Conservation (phyloP, 139 green algal species). For the Closterium sp. region DNA sequence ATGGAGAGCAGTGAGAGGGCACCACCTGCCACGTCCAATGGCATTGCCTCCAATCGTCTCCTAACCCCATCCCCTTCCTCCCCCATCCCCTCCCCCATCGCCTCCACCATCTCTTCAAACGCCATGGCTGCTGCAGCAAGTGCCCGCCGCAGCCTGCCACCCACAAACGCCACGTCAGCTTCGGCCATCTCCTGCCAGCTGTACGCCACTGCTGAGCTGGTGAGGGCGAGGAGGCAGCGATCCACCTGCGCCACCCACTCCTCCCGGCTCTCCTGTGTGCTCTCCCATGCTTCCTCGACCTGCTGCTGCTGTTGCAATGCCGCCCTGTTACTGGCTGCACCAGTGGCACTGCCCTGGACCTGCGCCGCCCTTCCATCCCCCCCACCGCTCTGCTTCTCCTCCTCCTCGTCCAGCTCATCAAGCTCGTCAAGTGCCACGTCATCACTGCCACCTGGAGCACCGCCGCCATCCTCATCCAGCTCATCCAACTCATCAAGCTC, state of each 20-base stretch:
- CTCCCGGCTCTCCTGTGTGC: neutral
- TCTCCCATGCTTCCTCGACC: too few relatives aligned
- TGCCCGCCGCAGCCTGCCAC: constrained; percentile 8
- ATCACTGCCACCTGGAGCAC: too few relatives aligned
- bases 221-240: neutral
- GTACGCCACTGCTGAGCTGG: constrained; percentile 8
- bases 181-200: neutral
- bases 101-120: constrained; percentile 24
- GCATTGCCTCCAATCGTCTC: neutral
- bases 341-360: too few relatives aligned
- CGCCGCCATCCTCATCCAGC: neutral
- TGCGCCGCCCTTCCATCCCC: neutral
- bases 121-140: neutral
- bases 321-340: too few relatives aligned
- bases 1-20: neutral
- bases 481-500: neutral
- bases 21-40: neutral
- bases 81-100: neutral
- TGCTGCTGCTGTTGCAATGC: too few relatives aligned
- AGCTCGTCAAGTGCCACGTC: neutral
- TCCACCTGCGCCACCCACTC: neutral
- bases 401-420: neutral
- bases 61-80: neutral
- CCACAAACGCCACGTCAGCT: constrained; percentile 16
- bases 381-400: neutral